Evolutionary conservation across 495 filamentous ascomycete species (phyloP), one percentile per base, ranked within the genome.

Genomic region (Penicillium simplicissimum): DNA sequence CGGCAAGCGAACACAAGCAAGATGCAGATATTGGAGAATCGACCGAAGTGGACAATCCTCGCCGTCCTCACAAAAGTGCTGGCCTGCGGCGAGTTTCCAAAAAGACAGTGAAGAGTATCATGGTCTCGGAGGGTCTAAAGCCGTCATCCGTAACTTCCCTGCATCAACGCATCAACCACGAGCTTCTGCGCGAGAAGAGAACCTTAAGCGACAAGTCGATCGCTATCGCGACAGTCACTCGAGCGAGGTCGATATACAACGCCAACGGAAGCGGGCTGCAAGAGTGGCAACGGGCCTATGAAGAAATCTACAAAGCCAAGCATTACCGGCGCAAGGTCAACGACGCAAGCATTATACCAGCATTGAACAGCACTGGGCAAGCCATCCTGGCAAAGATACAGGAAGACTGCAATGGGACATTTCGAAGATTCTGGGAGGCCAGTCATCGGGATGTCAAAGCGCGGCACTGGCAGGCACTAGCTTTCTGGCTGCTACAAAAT

Each of bases 401-500:
- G 35, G 45, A 54, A 4, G 66, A 71, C 33, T 67, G 67, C 49
- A 36, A 65, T 34, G 67, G 69, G 7, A 66, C 49, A 3, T 81
- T 88, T 67, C 66, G 69, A 51, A 63, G 74, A 17, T 56, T 60
- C n/a, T 87, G 84, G 85, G 61, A 68, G 4, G 40, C 34, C 23
- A 52, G 78, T 40, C 25, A 66, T 13, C 64, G 56, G 17, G 11
- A 52, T 2, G 61, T 40, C 15, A 82, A 80, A 38, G 61, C 71
- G 35, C 40, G 11, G 23, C 58, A 67, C 37, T 90, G 87, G 87
- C 74, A 75, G 35, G 63, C 75, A 3, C 58, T 86, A 25, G 83
- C 88, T 55, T 70, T 84, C 17, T 79, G 77, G 66, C 68, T 84
- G 28, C 63, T 90, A 28, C 64, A 76, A n/a, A 74, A 79, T 52